Percentiles rank a stretch among this genome's conserved stretches.
Conservation (phyloP, 2,329 filamentous ascomycete genomes). For the Huntiella omanensis region DNA sequence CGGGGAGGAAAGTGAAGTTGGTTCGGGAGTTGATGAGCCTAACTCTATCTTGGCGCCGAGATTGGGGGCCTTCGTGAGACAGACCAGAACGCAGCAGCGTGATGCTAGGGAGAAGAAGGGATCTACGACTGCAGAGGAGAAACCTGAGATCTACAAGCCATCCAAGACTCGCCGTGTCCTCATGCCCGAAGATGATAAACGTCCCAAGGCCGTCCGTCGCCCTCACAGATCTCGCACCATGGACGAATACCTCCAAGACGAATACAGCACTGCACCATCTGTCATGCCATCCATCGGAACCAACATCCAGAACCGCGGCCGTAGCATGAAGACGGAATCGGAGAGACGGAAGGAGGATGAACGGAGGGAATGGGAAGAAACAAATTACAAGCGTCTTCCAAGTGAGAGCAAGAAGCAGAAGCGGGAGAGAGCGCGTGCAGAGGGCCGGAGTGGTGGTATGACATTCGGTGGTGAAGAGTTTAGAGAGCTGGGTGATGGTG, state of each 20-base stretch:
- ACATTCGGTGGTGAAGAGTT: conserved; percentile 80
- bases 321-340: conserved; percentile 56
- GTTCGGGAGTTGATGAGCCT: conserved; percentile 10
- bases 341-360: conserved; percentile 66
- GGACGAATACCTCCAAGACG: conserved; percentile 77
- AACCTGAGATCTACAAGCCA: conserved; percentile 60
- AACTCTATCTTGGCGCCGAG: conserved; percentile 10
- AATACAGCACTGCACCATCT: conserved; percentile 63
- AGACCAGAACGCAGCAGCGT: conserved; percentile 9
- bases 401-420: conserved; percentile 74
- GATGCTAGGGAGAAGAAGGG: conserved; percentile 10
- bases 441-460: conserved; percentile 32
- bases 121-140: conserved; percentile 17
- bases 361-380: conserved; percentile 72
- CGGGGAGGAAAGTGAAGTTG: conserved; percentile 18
- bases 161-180: conserved; percentile 73
- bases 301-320: conserved; percentile 62
- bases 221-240: conserved; percentile 63
- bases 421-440: conserved; percentile 37
- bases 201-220: conserved; percentile 33
- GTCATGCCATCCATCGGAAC: conserved; percentile 84
- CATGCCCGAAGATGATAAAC: conserved; percentile 52
- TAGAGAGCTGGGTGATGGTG: conserved; percentile 64
- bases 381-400: conserved; percentile 75
- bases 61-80: conserved; percentile 7